phyloP scores from a whole-genome alignment of 2,329 filamentous ascomycete genomes.

The Penicillium sp. region DNA sequence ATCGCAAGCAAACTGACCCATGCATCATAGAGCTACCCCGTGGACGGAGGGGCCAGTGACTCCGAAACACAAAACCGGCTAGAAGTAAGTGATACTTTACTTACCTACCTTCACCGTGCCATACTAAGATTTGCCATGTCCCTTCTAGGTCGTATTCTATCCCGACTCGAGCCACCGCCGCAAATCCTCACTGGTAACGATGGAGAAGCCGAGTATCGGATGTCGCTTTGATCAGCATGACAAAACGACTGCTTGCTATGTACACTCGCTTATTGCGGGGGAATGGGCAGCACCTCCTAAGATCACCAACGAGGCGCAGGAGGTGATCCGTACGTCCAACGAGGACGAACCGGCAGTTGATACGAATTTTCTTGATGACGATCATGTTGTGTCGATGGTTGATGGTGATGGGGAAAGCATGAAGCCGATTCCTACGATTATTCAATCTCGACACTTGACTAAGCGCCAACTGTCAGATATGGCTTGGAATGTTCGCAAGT shows the following conservation, averaged over 20 bases:
- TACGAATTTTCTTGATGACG: constrained; percentile 24
- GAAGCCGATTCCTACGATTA: constrained; percentile 44
- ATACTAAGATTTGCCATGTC: not conserved
- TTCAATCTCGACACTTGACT: constrained; percentile 77
- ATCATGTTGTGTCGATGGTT: constrained; percentile 29
- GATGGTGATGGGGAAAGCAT: constrained; percentile 27
- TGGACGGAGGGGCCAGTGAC: constrained; percentile 41
- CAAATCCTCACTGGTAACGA: constrained; percentile 62
- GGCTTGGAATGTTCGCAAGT: constrained; percentile 91
- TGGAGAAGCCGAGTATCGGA: constrained; percentile 44
- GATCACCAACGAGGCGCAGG: constrained; percentile 10
- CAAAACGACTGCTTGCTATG: constrained; percentile 61
- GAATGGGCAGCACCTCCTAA: constrained; percentile 33
- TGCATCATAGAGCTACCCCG: constrained; percentile 30
- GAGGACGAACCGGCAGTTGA: constrained; percentile 23
- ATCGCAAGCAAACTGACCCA: constrained; percentile 17
- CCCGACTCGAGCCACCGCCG: constrained; percentile 57
- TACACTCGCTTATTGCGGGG: constrained; percentile 60
- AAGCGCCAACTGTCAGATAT: constrained; percentile 96
- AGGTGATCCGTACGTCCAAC: constrained; percentile 20
- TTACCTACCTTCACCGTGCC: not conserved
- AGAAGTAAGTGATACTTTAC: constrained; percentile 31
- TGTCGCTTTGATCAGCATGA: constrained; percentile 40
- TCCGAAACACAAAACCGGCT: constrained; percentile 39
- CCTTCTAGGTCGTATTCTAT: constrained; percentile 60